These are phyloP conservation scores for Marasmius oreades DNA, from an alignment of 1,284 basidiomycete species.

Conservation along the genomic window DNA sequence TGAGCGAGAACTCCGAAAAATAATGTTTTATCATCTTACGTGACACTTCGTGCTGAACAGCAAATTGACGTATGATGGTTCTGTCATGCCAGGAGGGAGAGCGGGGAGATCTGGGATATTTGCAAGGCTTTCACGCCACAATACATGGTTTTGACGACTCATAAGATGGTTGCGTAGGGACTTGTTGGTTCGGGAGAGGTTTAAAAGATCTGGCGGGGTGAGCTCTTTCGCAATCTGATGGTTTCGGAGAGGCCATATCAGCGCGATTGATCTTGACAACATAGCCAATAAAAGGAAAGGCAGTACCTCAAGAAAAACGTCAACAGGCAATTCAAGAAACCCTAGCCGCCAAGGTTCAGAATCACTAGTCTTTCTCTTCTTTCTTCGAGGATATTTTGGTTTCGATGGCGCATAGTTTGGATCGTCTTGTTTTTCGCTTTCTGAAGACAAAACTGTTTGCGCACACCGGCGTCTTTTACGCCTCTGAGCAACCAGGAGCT, in stretches of 20 bases:
- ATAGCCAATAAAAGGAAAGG: background rate
- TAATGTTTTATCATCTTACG: slow-evolving; percentile 22
- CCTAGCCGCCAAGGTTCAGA: background rate
- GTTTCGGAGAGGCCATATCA: background rate
- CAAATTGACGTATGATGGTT: slow-evolving; percentile 33
- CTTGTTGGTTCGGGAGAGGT: slow-evolving; percentile 36
- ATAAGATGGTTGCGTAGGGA: slow-evolving; percentile 34
- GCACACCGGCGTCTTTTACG: background rate
- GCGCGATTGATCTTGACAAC: background rate
- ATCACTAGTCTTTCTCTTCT: background rate
- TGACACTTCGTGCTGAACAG: slow-evolving; percentile 36
- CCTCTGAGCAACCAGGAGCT: background rate
- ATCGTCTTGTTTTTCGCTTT: background rate
- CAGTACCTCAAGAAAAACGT: background rate
- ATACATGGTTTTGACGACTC: slow-evolving; percentile 23
- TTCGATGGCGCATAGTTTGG: background rate
- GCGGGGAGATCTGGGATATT: slow-evolving; percentile 29
- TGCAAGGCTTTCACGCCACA: slow-evolving; percentile 32
- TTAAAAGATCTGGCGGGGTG: slow-evolving; percentile 34
- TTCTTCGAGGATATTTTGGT: background rate
- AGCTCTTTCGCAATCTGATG: slow-evolving; percentile 32
- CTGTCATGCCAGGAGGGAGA: slow-evolving; percentile 34
- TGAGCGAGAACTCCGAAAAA: background rate
- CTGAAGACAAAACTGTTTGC: background rate
- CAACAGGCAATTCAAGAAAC: background rate